These are phyloP conservation scores for Blastobotrys terrestris DNA, from an alignment of 805 yeast species.

Conservation along the genomic window DNA sequence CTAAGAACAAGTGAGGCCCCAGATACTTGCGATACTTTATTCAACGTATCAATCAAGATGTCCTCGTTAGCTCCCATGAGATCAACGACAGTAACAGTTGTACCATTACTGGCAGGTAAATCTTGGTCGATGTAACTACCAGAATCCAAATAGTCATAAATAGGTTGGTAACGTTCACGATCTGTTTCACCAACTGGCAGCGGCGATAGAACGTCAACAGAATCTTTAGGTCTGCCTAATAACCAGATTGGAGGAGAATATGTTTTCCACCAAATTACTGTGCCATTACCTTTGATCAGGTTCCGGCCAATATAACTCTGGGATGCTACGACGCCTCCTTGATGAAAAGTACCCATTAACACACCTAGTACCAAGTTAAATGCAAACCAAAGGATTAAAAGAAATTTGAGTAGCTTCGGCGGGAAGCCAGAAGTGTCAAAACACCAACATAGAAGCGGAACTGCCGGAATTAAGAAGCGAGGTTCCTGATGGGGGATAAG, in stretches of 20 bases:
- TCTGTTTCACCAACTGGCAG: conserved; percentile 5
- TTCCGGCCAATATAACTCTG: conserved; percentile 31
- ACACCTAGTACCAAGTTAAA: conserved; percentile 58
- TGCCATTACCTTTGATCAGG: conserved; percentile 21
- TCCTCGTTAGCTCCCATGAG: conserved; percentile 42
- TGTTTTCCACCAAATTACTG: conserved; percentile 84
- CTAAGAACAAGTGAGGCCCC: conserved; percentile 1
- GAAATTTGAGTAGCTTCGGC: conserved; percentile 16
- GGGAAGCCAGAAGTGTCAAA: conserved; percentile 29
- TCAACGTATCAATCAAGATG: conserved; percentile 25
- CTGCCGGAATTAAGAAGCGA: conserved; percentile 73
- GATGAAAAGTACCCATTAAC: conserved; percentile 78
- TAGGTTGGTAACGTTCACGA: conserved; percentile 11
- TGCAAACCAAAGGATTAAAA: conserved; percentile 44
- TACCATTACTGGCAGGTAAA: not conserved
- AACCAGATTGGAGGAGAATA: conserved; percentile 93
- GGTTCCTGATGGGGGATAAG: conserved; percentile 87
- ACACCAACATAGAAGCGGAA: conserved; percentile 64
- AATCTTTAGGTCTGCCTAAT: conserved; percentile 33
- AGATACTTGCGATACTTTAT: conserved; percentile 4
- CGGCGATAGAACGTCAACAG: conserved; percentile 23
- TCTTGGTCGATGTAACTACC: not conserved
- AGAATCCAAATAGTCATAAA: conserved; percentile 12
- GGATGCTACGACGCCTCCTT: conserved; percentile 80
- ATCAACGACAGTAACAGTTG: conserved; percentile 32